These are phyloP conservation scores for Kwoniella botswanensis DNA, from an alignment of 768 basidiomycete species.

Conservation along the genomic window DNA sequence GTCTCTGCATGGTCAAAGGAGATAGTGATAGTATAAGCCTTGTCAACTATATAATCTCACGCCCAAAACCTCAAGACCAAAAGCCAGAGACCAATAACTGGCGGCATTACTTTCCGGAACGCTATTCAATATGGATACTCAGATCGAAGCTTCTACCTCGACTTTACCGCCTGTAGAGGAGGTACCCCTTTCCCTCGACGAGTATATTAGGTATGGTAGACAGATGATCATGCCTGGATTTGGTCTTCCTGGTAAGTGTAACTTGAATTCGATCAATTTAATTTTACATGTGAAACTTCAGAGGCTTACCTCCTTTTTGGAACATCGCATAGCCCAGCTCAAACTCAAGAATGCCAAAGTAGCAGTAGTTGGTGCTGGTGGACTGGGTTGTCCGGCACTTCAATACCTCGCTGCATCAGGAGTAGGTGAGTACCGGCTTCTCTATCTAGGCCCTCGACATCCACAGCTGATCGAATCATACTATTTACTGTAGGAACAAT, in stretches of 20 bases:
- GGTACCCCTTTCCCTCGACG: constrained; percentile 58
- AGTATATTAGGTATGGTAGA: constrained; percentile 89
- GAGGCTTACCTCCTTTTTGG: neutral
- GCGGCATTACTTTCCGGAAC: neutral
- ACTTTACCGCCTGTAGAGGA: constrained; percentile 6
- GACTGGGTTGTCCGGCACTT: constrained; percentile 91
- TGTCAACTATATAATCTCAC: no score
- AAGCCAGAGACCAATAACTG: neutral
- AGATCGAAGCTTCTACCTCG: constrained; percentile 3
- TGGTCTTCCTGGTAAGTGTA: constrained; percentile 73
- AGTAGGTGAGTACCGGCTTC: constrained; percentile 68
- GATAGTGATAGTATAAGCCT: no score
- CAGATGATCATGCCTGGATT: constrained; percentile 94
- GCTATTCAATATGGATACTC: neutral
- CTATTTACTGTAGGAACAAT: constrained; percentile 67
- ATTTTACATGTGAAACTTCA: no score
- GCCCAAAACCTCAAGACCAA: no score
- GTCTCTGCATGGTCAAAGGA: neutral
- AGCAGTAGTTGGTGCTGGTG: constrained; percentile 90
- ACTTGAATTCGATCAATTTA: neutral
- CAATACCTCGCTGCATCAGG: constrained; percentile 93
- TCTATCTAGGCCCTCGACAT: neutral
- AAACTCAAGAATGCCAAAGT: constrained; percentile 77
- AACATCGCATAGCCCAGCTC: constrained; percentile 69
- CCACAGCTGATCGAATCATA: neutral